Conservation (phyloP, 2,329 filamentous ascomycete genomes). For the Beauveria varroae region DNA sequence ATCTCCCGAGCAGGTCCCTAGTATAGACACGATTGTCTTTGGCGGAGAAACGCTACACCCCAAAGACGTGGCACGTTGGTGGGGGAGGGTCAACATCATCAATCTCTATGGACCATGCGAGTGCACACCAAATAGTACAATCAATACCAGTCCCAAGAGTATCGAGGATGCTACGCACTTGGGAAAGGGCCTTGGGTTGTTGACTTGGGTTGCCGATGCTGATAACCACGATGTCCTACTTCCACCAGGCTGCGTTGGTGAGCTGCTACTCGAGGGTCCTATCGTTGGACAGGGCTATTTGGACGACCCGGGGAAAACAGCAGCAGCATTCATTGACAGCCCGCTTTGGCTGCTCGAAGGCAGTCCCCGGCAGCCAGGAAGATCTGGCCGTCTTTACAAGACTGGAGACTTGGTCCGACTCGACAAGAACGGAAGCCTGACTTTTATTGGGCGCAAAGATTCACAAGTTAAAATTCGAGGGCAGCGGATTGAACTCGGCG, state of each 20-base stretch:
- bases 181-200: background rate
- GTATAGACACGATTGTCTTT: background rate
- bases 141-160: background rate
- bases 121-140: background rate
- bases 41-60: background rate
- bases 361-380: background rate
- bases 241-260: conserved; percentile 24
- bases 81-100: background rate
- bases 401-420: background rate
- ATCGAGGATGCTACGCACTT: background rate
- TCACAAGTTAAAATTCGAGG: background rate
- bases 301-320: conserved; percentile 31
- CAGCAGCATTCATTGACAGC: conserved; percentile 16
- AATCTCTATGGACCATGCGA: background rate
- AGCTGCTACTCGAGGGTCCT: conserved; percentile 23
- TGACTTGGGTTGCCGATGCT: background rate
- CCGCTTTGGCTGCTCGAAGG: conserved; percentile 14
- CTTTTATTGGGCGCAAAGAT: background rate
- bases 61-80: background rate
- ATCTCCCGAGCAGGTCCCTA: background rate
- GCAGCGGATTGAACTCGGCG: background rate
- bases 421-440: background rate
- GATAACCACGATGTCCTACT: conserved; percentile 14
- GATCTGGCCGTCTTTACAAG: background rate
- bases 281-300: conserved; percentile 33